Conservation (phyloP, 371 early-diverging fungal genomes). For the Apophysomyces sp. region DNA sequence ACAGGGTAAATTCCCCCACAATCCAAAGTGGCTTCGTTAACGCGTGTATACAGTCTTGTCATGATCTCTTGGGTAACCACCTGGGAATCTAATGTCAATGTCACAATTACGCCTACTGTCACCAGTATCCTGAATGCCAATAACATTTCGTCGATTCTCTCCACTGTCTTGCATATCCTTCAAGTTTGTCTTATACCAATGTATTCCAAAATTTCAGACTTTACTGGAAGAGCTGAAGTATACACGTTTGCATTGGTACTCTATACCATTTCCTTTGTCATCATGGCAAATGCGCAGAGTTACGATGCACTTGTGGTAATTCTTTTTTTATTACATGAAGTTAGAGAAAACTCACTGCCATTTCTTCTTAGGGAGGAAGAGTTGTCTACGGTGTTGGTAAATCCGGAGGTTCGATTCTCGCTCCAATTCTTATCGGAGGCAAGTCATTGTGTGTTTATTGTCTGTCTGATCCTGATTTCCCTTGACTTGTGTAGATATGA, state of each 20-base stretch:
- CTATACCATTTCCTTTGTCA: conserved; percentile 14
- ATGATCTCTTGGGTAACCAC: conserved; percentile 19
- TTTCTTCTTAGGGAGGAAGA: conserved; percentile 27
- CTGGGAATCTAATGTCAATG: conserved; percentile 13
- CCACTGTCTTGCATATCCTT: conserved; percentile 15
- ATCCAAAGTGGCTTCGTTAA: no score
- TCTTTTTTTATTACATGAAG: no score
- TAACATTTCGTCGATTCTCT: conserved; percentile 10
- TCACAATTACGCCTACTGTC: conserved; percentile 3
- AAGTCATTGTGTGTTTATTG: no score
- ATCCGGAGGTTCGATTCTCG: conserved; percentile 30
- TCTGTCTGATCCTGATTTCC: not conserved
- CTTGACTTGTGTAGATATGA: conserved; percentile 22
- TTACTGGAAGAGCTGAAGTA: conserved; percentile 22
- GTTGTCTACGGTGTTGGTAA: conserved; percentile 36
- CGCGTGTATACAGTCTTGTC: conserved; percentile 11
- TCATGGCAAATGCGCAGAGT: conserved; percentile 19
- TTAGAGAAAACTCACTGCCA: no score
- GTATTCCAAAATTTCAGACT: conserved; percentile 32
- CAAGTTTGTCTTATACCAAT: conserved; percentile 23
- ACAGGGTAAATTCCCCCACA: conserved; percentile 10
- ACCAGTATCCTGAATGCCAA: conserved; percentile 8
- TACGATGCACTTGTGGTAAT: conserved; percentile 23
- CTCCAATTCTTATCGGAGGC: conserved; percentile 42
- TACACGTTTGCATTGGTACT: conserved; percentile 13